Conservation (phyloP, 441 rosid genomes). For the Corymbia citriodora region DNA sequence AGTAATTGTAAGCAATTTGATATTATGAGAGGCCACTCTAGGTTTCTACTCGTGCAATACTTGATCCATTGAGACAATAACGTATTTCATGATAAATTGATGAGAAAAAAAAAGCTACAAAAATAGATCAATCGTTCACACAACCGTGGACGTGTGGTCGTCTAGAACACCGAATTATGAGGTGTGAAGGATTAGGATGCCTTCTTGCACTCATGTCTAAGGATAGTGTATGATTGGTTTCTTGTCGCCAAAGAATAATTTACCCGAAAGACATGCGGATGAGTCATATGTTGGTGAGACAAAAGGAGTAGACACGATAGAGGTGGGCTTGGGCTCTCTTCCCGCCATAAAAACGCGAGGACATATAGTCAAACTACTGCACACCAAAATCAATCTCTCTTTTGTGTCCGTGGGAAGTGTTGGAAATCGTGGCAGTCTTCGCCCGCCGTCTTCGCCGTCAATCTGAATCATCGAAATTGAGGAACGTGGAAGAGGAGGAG, state of each 20-base stretch:
- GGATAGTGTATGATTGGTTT: neutral
- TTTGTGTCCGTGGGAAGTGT: neutral
- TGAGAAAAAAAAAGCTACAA: neutral
- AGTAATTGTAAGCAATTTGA: neutral
- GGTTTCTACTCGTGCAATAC: neutral
- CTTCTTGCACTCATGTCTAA: neutral
- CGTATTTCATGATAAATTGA: neutral
- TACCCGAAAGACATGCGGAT: neutral
- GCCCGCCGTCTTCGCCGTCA: neutral
- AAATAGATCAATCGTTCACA: neutral
- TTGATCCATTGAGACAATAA: neutral
- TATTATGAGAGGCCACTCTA: neutral
- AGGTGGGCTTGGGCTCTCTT: neutral
- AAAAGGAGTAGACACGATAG: neutral
- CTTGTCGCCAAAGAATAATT: neutral
- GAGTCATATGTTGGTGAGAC: neutral
- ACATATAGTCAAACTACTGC: neutral
- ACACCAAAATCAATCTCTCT: neutral
- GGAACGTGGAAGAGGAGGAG: slow-evolving; percentile 15
- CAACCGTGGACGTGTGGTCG: neutral
- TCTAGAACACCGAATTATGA: neutral
- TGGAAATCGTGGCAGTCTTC: neutral
- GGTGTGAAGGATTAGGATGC: neutral
- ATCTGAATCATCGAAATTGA: neutral
- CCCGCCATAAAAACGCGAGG: neutral